Conservation (phyloP, 2,329 filamentous ascomycete species). For the Didymella pomorum region DNA sequence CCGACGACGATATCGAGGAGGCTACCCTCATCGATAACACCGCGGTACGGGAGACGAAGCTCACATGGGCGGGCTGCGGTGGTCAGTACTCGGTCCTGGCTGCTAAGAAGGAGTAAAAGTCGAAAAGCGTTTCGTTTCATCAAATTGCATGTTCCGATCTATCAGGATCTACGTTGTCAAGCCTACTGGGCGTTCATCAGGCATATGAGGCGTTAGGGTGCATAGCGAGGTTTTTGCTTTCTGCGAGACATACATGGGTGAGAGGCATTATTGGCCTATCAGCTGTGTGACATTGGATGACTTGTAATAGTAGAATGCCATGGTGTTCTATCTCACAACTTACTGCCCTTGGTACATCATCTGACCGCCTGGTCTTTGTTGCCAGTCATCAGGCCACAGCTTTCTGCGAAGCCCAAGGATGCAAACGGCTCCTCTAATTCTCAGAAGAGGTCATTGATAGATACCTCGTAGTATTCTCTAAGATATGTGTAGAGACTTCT, state of each 20-base stretch:
- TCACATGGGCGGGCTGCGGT: slow-evolving; percentile 83
- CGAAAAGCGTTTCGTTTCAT: background rate
- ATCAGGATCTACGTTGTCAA: slow-evolving; percentile 11
- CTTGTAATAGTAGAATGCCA: slow-evolving; percentile 33
- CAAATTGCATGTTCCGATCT: slow-evolving; percentile 22
- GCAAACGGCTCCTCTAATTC: too few relatives aligned
- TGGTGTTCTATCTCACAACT: slow-evolving; percentile 1
- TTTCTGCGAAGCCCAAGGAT: too few relatives aligned
- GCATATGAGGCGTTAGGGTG: slow-evolving; percentile 36
- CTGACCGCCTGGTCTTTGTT: too few relatives aligned
- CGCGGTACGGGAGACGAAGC: slow-evolving; percentile 75
- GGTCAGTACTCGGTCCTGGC: slow-evolving; percentile 80
- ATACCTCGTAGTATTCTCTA: too few relatives aligned
- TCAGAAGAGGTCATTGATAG: too few relatives aligned
- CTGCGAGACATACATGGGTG: slow-evolving; percentile 10
- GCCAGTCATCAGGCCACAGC: too few relatives aligned
- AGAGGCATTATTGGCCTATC: slow-evolving; percentile 6
- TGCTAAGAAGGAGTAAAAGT: slow-evolving; percentile 36
- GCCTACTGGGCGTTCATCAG: slow-evolving; percentile 7
- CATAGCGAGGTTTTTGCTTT: slow-evolving; percentile 24
- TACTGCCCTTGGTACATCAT: too few relatives aligned
- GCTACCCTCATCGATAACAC: slow-evolving; percentile 86
- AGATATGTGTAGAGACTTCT: too few relatives aligned
- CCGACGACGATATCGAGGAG: slow-evolving; percentile 77
- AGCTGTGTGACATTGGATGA: slow-evolving; percentile 11